Conservation (phyloP, 257 asterid species). For the Solanum virginianum region DNA sequence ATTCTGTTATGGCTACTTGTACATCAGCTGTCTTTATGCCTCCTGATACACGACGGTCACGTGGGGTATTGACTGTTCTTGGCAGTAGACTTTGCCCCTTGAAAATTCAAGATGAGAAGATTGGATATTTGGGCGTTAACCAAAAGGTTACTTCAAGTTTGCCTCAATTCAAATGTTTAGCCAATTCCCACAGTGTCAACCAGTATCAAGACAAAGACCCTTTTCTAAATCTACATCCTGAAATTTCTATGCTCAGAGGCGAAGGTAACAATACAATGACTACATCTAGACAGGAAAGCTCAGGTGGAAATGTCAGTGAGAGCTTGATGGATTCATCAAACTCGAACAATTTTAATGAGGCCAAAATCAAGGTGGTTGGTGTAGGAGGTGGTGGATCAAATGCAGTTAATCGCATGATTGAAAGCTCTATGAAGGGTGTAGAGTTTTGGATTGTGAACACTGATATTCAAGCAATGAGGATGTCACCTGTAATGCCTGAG, state of each 20-base stretch:
- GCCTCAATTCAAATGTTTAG: slow-evolving; percentile 42
- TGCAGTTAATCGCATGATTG: slow-evolving; percentile 97
- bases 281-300: slow-evolving; percentile 36
- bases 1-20: slow-evolving; percentile 44
- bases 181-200: slow-evolving; percentile 45
- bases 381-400: slow-evolving; percentile 98
- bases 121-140: slow-evolving; percentile 16
- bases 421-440: slow-evolving; percentile 81
- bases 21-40: slow-evolving; percentile 44
- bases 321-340: slow-evolving; percentile 32
- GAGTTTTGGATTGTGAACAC: slow-evolving; percentile 97
- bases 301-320: slow-evolving; percentile 41
- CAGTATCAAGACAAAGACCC: slow-evolving; percentile 53
- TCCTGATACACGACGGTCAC: slow-evolving; percentile 36
- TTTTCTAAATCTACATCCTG: slow-evolving; percentile 74
- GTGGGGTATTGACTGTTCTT: slow-evolving; percentile 31
- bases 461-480: slow-evolving; percentile 82
- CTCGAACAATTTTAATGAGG: slow-evolving; percentile 50
- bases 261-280: slow-evolving; percentile 31
- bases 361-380: slow-evolving; percentile 90
- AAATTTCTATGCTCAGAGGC: slow-evolving; percentile 76
- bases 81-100: slow-evolving; percentile 39
- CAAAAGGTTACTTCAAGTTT: slow-evolving; percentile 19
- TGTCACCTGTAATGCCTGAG: slow-evolving; percentile 66
- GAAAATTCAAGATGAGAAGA: slow-evolving; percentile 44